Evolutionary conservation across 2,329 filamentous ascomycete genomes (phyloP), one percentile per base, ranked within the genome.

Genomic region (Fonsecaea monophora): DNA sequence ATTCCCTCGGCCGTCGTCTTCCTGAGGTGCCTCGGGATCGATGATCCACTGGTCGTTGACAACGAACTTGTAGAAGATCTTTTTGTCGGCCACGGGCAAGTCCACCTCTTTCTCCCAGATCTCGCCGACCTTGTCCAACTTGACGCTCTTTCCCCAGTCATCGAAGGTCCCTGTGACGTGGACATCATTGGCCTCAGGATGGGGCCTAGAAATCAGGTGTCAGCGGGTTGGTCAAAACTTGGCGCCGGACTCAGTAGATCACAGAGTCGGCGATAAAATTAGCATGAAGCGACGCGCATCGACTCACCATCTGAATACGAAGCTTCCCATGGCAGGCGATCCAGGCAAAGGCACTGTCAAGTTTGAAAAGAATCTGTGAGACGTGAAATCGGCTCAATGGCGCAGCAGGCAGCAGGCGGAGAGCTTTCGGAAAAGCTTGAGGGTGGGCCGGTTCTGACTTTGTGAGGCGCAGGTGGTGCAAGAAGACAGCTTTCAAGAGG

Each of bases 41-140:
- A 89, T 91, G 59, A 88, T 89, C 95, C 95, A 99, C 73, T 86
- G 87, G 73, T 91, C 92, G 85, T 99, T 92, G 72, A 97, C 94
- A 74, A 99, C 91, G 79, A 97, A 99, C 94, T 99, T 99, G 88
- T 97, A 99, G 77, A 90, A 89, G 73, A 96, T 90, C 82, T 95
- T 97, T 70, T 89, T 83, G 57, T 83, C 81, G 15, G 83, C 81
- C 63, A 87, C 82, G 58, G 90, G 83, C 38, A 98, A 84, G 61
- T 87, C 82, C 67, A 99, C 92, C 38, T 87, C 87, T 84, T 97
- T 97, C 80, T 90, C 85, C 79, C 96, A 96, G 70, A 79, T 78
- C 57, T 88, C 83, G 76, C 86, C 90, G 48, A 88, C 85, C 82
- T 92, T 92, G 56, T 93, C 89, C 65, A 99, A 86, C 82, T 91